Percentiles rank a stretch among this genome's conserved stretches.
Conservation (phyloP, 352 stramenopile species). For the Phytopythium chamaehyphon region DNA sequence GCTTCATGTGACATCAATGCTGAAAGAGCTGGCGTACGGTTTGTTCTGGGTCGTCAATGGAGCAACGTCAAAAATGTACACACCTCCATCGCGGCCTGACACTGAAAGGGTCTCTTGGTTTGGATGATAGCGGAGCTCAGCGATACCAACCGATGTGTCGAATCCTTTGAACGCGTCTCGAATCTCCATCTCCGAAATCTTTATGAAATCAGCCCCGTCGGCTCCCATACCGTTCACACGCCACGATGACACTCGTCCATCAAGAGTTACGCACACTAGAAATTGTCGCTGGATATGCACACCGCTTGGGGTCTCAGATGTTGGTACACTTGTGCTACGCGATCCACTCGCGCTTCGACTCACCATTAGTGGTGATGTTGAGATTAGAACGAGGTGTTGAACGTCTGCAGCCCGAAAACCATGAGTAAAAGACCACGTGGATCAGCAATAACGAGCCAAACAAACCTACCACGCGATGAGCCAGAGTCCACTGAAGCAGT, state of each 20-base stretch:
- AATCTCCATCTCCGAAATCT: slow-evolving; percentile 58
- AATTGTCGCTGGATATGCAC: slow-evolving; percentile 35
- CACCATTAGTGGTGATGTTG: slow-evolving; percentile 31
- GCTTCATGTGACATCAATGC: neutral
- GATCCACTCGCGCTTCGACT: slow-evolving; percentile 27
- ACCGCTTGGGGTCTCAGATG: slow-evolving; percentile 12
- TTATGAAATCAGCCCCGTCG: slow-evolving; percentile 36
- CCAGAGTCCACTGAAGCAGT: slow-evolving; percentile 64
- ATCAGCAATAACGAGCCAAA: neutral
- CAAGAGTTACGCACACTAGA: slow-evolving; percentile 50
- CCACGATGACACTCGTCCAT: slow-evolving; percentile 61
- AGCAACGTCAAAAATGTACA: slow-evolving; percentile 66
- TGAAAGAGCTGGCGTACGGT: slow-evolving; percentile 19
- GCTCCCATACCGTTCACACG: slow-evolving; percentile 24
- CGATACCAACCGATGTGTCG: slow-evolving; percentile 48
- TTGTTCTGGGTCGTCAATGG: slow-evolving; percentile 50
- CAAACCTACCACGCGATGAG: slow-evolving; percentile 30
- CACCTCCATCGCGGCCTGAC: slow-evolving; percentile 52
- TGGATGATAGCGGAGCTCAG: slow-evolving; percentile 58
- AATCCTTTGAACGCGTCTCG: slow-evolving; percentile 55
- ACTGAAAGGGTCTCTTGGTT: slow-evolving; percentile 56
- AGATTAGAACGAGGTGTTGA: slow-evolving; percentile 59
- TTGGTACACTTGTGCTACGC: slow-evolving; percentile 8
- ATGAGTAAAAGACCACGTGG: neutral
- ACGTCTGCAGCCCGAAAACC: slow-evolving; percentile 38